Evolutionary conservation across 2,329 filamentous ascomycete genomes (phyloP).

Genomic region (Diaporthe velutina): DNA sequence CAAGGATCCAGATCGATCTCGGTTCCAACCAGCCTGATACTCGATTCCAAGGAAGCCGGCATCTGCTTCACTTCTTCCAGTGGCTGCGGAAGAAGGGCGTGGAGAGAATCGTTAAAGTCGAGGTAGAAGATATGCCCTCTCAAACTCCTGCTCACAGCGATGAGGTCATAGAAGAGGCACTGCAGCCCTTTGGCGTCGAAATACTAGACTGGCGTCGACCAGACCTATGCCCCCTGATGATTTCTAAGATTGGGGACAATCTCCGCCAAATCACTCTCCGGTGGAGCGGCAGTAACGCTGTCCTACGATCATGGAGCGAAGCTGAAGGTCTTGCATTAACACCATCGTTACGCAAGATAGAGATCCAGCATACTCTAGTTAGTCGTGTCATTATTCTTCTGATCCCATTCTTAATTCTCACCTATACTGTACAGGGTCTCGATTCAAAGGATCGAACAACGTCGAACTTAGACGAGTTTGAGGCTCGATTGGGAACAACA

Average conservation of each 20-base stretch:
- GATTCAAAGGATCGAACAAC: not conserved
- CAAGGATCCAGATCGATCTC: no score
- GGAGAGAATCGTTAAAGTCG: not conserved
- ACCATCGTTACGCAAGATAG: slow-evolving; percentile 18
- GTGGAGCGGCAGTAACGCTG: not conserved
- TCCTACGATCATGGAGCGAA: not conserved
- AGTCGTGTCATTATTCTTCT: no score
- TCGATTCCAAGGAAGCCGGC: not conserved
- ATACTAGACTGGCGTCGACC: not conserved
- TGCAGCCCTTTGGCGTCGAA: not conserved
- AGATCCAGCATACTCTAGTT: slow-evolving; percentile 4
- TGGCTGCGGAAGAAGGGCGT: not conserved
- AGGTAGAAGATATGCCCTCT: not conserved
- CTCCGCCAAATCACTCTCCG: not conserved
- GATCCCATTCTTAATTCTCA: no score
- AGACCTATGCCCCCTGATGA: not conserved
- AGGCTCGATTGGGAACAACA: not conserved
- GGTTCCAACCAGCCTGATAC: not conserved
- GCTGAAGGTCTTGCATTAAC: not conserved
- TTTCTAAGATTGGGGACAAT: not conserved
- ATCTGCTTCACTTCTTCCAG: not conserved
- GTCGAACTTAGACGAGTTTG: slow-evolving; percentile 5
- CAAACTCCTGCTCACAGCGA: not conserved
- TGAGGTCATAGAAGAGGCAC: not conserved
- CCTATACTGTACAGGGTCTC: no score